Evolutionary conservation across 257 asterid genomes (phyloP), one percentile per base, ranked within the genome.

Genomic region (Parsonsia alboflavescens): DNA sequence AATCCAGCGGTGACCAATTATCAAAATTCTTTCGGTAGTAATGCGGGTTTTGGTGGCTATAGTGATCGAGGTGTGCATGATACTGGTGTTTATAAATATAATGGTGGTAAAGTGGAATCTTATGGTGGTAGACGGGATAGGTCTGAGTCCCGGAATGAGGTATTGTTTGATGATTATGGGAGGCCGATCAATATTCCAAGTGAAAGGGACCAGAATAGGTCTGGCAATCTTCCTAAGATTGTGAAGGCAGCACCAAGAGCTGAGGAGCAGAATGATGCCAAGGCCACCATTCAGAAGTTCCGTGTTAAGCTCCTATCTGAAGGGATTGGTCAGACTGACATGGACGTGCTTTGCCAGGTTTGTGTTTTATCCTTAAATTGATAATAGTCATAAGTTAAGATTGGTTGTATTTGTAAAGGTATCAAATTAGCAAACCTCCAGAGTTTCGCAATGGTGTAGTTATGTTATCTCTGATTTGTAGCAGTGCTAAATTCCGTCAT

Each of bases 341-440:
- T 80, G 92, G 98, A 93, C 71, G 93, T 93, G 78, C 93, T 91
- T 73, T 93, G 96, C 79, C 95, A 91, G 98, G 98, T 93, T 74
- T 48, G 82, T 76, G 9, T 22, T 63, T 24, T 26, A 68, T 71
- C 48, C 7, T 56, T 52, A 39, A 26, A 4, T 67, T 36, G 54
- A 19, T 1, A n/a, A 13, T 3, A 10, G 2, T 1, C 33, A 10
- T 1, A 33, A 48, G 48, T 19, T 64, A 11, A 10, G 26, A 17
- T 65, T 65, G 70, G 2, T 65, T 11, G 7, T 39, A 19, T 39
- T 10, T 65, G 41, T 57, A 6, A n/a, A 56, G 70, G 22, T 11
- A 33, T 13, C 36, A 52, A 36, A 50, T 46, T 61, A n/a, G 5
- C 28, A 26, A 46, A 16, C 41, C 15, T 30, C 45, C 13, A 16